Evolutionary conservation across 116 monocot species (phyloP).

Genomic region (Posidonia oceanica): DNA sequence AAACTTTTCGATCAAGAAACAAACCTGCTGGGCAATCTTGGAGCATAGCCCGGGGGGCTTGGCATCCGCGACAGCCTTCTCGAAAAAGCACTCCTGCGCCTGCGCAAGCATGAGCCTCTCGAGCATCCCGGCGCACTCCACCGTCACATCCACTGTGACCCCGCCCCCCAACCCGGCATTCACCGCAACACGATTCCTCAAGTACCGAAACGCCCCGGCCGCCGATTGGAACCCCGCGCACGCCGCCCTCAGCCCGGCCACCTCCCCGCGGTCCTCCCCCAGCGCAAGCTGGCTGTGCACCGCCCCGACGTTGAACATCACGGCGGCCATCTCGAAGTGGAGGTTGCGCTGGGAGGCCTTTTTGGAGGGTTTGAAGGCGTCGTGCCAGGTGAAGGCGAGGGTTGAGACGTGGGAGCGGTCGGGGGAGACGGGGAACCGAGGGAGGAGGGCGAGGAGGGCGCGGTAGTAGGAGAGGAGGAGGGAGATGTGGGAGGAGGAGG

Average conservation of each 20-base stretch:
- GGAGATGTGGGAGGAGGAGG: constrained; percentile 48
- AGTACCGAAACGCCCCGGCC: constrained; percentile 63
- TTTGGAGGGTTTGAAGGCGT: constrained; percentile 63
- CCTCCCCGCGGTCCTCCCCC: constrained; percentile 35
- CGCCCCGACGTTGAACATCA: constrained; percentile 79
- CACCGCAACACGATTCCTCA: constrained; percentile 36
- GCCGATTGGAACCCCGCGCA: constrained; percentile 70
- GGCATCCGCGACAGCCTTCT: constrained; percentile 65
- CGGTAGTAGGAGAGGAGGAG: constrained; percentile 56
- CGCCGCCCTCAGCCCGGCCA: constrained; percentile 58
- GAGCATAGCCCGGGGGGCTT: constrained; percentile 68
- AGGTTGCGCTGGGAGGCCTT: constrained; percentile 53
- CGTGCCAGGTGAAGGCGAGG: constrained; percentile 78
- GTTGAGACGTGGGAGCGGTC: constrained; percentile 32
- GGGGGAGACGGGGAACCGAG: constrained; percentile 53
- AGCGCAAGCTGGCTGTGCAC: constrained; percentile 70
- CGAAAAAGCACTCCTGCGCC: constrained; percentile 98
- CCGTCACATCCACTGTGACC: constrained; percentile 46
- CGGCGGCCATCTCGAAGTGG: constrained; percentile 76
- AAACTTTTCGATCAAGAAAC: not conserved
- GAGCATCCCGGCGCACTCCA: constrained; percentile 77
- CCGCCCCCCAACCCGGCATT: constrained; percentile 33
- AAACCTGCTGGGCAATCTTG: constrained; percentile 82
- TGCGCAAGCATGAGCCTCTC: constrained; percentile 96
- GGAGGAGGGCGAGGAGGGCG: constrained; percentile 39